Percentiles rank a stretch among this genome's conserved stretches.
Evolutionary conservation across 2,329 filamentous ascomycete genomes (phyloP).

Genomic region (Penicillium sp.): DNA sequence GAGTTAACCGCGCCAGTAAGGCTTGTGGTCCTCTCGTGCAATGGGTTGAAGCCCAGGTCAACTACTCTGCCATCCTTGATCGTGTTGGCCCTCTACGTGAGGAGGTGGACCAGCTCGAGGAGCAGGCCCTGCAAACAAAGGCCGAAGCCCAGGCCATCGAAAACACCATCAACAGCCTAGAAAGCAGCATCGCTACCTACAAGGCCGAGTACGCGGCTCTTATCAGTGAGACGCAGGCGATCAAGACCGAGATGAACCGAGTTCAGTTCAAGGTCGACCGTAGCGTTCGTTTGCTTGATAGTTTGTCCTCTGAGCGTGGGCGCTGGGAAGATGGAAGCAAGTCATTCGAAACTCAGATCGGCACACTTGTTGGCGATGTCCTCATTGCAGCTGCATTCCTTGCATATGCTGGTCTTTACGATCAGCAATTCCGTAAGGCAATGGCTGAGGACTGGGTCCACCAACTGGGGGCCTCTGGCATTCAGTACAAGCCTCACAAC

Average conservation of each 20-base stretch:
- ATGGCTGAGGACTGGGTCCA: slow-evolving; percentile 98
- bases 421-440: slow-evolving; percentile 94
- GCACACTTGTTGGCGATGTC: slow-evolving; percentile 92
- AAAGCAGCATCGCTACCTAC: slow-evolving; percentile 89
- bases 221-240: slow-evolving; percentile 94
- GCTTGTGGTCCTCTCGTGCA: slow-evolving; percentile 95
- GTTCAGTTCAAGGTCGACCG: slow-evolving; percentile 98
- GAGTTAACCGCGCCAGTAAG: slow-evolving; percentile 93
- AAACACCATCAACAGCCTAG: slow-evolving; percentile 78
- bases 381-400: slow-evolving; percentile 95
- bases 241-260: slow-evolving; percentile 93
- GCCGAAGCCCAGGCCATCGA: slow-evolving; percentile 90
- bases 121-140: slow-evolving; percentile 86
- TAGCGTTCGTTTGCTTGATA: slow-evolving; percentile 90
- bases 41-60: slow-evolving; percentile 95
- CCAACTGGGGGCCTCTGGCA: slow-evolving; percentile 88
- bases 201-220: slow-evolving; percentile 94
- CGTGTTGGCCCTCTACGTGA: slow-evolving; percentile 88
- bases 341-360: slow-evolving; percentile 97
- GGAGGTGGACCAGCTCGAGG: slow-evolving; percentile 83
- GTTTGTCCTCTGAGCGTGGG: slow-evolving; percentile 85
- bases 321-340: slow-evolving; percentile 97
- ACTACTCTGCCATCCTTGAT: slow-evolving; percentile 95
- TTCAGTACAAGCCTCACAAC: slow-evolving; percentile 89
- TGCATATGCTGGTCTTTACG: slow-evolving; percentile 93